Evolutionary conservation across 345 rosid genomes (phyloP), one percentile per base, ranked within the genome.

Genomic region (Gossypium ekmanianum): DNA sequence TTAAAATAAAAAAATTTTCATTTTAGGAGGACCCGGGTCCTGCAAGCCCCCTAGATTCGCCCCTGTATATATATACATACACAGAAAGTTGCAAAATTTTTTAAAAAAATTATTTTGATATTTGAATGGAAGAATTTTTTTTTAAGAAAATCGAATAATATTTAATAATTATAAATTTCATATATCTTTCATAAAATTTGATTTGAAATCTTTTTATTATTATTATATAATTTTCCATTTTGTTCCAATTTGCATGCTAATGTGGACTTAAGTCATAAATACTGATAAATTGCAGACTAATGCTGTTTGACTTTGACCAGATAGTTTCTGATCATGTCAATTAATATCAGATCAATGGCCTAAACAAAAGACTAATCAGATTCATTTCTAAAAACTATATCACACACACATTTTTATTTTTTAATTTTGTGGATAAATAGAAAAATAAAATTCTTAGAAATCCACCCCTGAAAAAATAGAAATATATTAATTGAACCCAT

Each of bases 1-100:
- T 0, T 29, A 29, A 29, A 29, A 29, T 29, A 29, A 0, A 29
- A 29, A 29, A 0, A 0, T 0, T 29, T 29, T 0, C 1, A 29
- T 29, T 29, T 29, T 29, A 29, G 1, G 29, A 0, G 34, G 34
- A 4, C 0, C 5, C 1, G 1, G 5, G 3, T 1, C 5, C 34
- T 29, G 34, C 5, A 3, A 29, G 4, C 34, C 5, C 34, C 0
- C 5, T 29, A 29, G 34, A 29, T 29, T 29, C 34, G 0, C 34
- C 1, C 5, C 34, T 3, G 2, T 29, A 3, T 29, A 34, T 34
- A 34, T 34, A 34, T 34, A 34, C 13, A 18, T 2, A 5, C 7
- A 1, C 41, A 0, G 1, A 34, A 4, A 34, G 41, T 34, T 34
- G 1, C 41, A 34, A 1, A 34, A 34, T 1, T 34, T 34, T 34